A percentile compares a stretch with the other conserved stretches of the same genome.
These are phyloP conservation scores for Neopestalotiopsis rosae DNA, from an alignment of 2,329 filamentous ascomycete species.

Conservation along the genomic window DNA sequence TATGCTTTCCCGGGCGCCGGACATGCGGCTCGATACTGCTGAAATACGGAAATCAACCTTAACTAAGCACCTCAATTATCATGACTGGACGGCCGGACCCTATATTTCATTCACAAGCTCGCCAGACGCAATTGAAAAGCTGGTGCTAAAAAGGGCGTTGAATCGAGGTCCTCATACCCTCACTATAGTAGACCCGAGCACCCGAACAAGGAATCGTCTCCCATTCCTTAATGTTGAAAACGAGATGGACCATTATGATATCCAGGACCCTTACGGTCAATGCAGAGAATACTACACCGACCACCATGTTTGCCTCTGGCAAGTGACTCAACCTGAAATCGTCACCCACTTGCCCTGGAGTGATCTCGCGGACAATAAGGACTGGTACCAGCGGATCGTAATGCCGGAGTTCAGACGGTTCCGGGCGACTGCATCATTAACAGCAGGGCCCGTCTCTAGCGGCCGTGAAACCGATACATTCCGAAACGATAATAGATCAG, in stretches of 20 bases:
- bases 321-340: slow-evolving; percentile 8
- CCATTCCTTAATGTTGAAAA: slow-evolving; percentile 3
- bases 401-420: neutral
- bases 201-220: neutral
- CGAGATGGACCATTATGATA: slow-evolving; percentile 3
- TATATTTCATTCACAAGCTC: slow-evolving; percentile 10
- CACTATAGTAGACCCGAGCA: neutral
- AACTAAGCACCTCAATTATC: neutral
- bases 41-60: neutral
- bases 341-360: neutral
- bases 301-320: slow-evolving; percentile 6
- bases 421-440: neutral
- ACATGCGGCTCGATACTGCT: slow-evolving; percentile 3
- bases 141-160: neutral
- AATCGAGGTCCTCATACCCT: neutral
- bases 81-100: neutral
- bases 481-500: neutral
- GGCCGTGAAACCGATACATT: no score
- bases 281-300: neutral
- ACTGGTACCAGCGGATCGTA: slow-evolving; percentile 5
- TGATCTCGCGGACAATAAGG: neutral
- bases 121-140: neutral
- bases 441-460: neutral
- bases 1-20: slow-evolving; percentile 4
- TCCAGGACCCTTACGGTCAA: neutral